Evolutionary conservation across 345 rosid genomes (phyloP).

Genomic region (thale cress (Arabidopsis thaliana)): DNA sequence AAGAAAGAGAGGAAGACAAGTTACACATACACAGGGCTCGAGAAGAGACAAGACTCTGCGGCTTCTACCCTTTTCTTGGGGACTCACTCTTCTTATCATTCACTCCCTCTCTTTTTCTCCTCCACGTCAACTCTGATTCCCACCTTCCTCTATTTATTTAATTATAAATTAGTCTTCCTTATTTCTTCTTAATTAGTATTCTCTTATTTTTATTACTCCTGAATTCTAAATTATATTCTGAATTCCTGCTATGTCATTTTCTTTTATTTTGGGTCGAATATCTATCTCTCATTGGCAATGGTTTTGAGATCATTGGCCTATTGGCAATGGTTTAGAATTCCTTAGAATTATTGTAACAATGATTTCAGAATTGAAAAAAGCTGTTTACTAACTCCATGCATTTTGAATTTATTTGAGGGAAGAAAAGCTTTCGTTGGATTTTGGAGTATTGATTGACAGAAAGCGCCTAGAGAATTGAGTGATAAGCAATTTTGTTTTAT

Average conservation of each 20-base stretch:
- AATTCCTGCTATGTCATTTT: background rate
- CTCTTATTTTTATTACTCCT: background rate
- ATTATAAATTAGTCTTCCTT: background rate
- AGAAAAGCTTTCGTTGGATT: slow-evolving; percentile 6
- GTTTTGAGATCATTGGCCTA: no score
- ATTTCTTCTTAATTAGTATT: background rate
- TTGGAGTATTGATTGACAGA: slow-evolving; percentile 26
- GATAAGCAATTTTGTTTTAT: background rate
- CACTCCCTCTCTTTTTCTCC: slow-evolving; percentile 42
- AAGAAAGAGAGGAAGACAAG: slow-evolving; percentile 20
- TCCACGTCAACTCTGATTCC: slow-evolving; percentile 47
- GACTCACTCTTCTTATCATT: slow-evolving; percentile 50
- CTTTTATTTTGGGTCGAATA: background rate
- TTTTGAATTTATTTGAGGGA: background rate
- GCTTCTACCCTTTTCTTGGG: slow-evolving; percentile 45
- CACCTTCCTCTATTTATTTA: background rate
- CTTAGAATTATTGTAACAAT: background rate
- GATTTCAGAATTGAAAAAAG: no score
- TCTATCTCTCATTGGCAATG: background rate
- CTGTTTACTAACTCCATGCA: background rate
- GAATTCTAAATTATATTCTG: no score
- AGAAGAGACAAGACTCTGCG: slow-evolving; percentile 50
- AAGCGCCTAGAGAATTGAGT: slow-evolving; percentile 27
- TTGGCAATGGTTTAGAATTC: no score
- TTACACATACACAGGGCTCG: slow-evolving; percentile 48